Percentiles rank a stretch among this genome's conserved stretches.
Conservation (phyloP, 345 rosid species). For the Odontarrhena argentea region DNA sequence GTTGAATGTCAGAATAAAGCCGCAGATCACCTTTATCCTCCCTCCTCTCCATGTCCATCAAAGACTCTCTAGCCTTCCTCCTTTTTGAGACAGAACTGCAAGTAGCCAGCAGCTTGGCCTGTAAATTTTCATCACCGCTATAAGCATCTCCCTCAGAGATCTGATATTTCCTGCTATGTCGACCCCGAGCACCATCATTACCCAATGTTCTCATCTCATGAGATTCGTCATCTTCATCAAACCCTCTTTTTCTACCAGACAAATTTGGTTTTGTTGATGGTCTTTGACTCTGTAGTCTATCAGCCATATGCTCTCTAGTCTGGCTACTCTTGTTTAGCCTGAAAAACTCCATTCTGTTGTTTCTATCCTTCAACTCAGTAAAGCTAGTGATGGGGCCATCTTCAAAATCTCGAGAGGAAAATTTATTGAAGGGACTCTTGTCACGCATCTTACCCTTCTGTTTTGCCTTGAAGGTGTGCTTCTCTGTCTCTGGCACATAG, state of each 20-base stretch:
- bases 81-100: constrained; percentile 62
- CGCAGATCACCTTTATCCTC: constrained; percentile 51
- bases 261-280: constrained; percentile 51
- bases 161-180: constrained; percentile 58
- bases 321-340: constrained; percentile 55
- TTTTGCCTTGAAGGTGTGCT: constrained; percentile 60
- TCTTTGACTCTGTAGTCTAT: constrained; percentile 41
- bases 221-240: constrained; percentile 59
- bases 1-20: constrained; percentile 36
- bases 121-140: constrained; percentile 57
- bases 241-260: constrained; percentile 57
- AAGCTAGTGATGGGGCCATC: constrained; percentile 42
- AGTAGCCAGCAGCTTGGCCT: constrained; percentile 49
- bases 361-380: constrained; percentile 52
- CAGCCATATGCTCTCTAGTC: constrained; percentile 54
- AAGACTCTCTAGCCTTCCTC: constrained; percentile 66
- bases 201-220: constrained; percentile 44
- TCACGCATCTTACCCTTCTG: constrained; percentile 73
- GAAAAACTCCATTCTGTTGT: constrained; percentile 35
- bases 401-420: constrained; percentile 48
- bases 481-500: constrained; percentile 44
- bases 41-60: constrained; percentile 47
- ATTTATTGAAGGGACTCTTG: constrained; percentile 51
- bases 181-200: constrained; percentile 46
- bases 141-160: constrained; percentile 44